Conservation (phyloP, 164 flowering plant species). For the Chimonanthus praecox region DNA sequence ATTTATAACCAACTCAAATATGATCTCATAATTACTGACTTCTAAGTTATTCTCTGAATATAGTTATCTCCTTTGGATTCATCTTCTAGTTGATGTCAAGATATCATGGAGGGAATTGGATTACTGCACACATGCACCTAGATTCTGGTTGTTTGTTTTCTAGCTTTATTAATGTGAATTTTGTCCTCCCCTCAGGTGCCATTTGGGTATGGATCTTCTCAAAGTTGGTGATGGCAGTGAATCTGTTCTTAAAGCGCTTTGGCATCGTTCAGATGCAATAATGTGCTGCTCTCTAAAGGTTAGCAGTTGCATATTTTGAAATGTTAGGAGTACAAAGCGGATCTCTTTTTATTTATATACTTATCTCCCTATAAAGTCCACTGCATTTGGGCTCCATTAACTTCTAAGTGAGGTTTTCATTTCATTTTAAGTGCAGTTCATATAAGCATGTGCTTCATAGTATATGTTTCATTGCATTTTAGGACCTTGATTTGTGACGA, state of each 20-base stretch:
- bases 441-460: not conserved
- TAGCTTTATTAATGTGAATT: not conserved
- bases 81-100: not conserved
- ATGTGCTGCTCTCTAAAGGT: constrained; percentile 96
- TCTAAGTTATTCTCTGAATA: not conserved
- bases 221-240: constrained; percentile 54
- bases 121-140: not conserved
- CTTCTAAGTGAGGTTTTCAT: not conserved
- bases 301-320: not conserved
- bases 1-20: no score
- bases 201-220: constrained; percentile 76
- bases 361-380: not conserved
- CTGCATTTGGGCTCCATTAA: not conserved
- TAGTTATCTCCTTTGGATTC: not conserved
- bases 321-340: not conserved
- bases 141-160: not conserved
- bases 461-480: not conserved
- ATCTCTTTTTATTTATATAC: not conserved
- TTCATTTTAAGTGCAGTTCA: not conserved
- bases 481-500: not conserved
- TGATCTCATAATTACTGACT: not conserved
- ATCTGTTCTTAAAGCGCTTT: constrained; percentile 62
- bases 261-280: constrained; percentile 95
- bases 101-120: not conserved
- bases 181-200: constrained; percentile 34